Conservation (phyloP, 148 eudicot genomes). For the Rhododendron simsii region DNA sequence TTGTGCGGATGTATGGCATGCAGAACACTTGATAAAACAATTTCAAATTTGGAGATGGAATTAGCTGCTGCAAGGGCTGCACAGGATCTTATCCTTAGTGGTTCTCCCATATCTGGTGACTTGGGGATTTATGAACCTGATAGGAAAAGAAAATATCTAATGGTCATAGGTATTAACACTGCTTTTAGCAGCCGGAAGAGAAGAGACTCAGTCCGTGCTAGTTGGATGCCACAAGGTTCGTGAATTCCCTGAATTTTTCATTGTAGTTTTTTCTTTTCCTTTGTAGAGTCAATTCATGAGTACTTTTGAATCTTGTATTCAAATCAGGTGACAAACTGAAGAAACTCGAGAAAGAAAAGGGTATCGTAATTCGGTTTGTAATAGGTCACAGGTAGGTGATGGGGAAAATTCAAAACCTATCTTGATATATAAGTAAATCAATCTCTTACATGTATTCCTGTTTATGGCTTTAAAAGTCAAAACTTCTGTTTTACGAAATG, state of each 20-base stretch:
- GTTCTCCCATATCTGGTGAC: slow-evolving; percentile 54
- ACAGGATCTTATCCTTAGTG: slow-evolving; percentile 69
- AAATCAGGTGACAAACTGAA: slow-evolving; percentile 63
- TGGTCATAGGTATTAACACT: slow-evolving; percentile 86
- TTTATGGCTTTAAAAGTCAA: background rate
- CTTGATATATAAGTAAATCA: background rate
- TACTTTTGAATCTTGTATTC: background rate
- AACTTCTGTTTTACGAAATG: background rate
- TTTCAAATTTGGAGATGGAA: slow-evolving; percentile 87
- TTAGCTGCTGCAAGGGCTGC: slow-evolving; percentile 89
- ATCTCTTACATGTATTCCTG: background rate
- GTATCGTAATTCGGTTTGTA: slow-evolving; percentile 79
- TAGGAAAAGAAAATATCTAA: slow-evolving; percentile 64
- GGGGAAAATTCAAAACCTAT: background rate
- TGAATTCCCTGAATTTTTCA: background rate
- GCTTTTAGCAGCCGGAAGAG: slow-evolving; percentile 93
- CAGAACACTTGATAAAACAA: slow-evolving; percentile 78
- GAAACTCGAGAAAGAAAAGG: slow-evolving; percentile 90
- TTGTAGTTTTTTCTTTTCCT: background rate
- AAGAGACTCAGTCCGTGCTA: slow-evolving; percentile 88
- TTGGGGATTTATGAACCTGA: slow-evolving; percentile 28
- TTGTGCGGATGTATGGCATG: slow-evolving; percentile 1
- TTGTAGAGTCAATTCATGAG: background rate
- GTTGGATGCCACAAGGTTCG: slow-evolving; percentile 95
- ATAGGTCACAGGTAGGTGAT: slow-evolving; percentile 78